These are phyloP conservation scores for Venturia oleaginea DNA, from an alignment of 2,329 filamentous ascomycete genomes.

Conservation along the genomic window DNA sequence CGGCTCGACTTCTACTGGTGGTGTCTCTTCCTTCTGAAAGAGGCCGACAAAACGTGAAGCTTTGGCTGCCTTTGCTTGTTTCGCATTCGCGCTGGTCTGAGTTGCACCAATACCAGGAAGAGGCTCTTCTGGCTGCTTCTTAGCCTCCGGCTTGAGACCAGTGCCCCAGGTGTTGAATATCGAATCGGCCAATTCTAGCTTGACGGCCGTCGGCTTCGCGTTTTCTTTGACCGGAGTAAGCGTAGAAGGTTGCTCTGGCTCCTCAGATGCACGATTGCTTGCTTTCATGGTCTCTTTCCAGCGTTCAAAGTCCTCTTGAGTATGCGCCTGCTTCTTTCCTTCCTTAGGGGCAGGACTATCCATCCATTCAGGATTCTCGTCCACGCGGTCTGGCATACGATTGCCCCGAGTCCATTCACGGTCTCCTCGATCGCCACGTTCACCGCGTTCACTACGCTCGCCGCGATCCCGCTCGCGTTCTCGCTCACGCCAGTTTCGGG, in stretches of 20 bases:
- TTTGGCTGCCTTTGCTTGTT: constrained; percentile 37
- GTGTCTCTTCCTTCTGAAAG: constrained; percentile 34
- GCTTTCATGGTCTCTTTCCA: constrained; percentile 91
- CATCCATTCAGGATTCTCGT: constrained; percentile 87
- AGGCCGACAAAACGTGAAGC: constrained; percentile 82
- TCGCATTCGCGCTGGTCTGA: neutral
- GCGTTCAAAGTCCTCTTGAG: constrained; percentile 84
- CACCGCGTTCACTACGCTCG: neutral
- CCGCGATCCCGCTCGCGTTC: constrained; percentile 11
- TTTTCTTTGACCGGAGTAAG: constrained; percentile 28
- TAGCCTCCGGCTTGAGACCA: neutral
- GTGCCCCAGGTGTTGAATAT: constrained; percentile 15
- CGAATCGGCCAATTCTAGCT: constrained; percentile 3
- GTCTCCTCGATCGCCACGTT: neutral
- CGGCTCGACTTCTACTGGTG: constrained; percentile 17
- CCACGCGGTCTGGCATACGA: constrained; percentile 36
- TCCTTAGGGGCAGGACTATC: constrained; percentile 56
- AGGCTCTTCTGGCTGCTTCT: constrained; percentile 6
- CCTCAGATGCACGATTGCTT: constrained; percentile 23
- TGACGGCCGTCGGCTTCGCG: constrained; percentile 12
- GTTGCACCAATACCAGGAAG: constrained; percentile 5
- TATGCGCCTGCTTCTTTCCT: constrained; percentile 62
- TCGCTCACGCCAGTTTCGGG: constrained; percentile 8
- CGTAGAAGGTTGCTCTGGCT: constrained; percentile 31
- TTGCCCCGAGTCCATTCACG: constrained; percentile 13